Conservation (phyloP, 805 yeast genomes). For the Pichia occidentalis region DNA sequence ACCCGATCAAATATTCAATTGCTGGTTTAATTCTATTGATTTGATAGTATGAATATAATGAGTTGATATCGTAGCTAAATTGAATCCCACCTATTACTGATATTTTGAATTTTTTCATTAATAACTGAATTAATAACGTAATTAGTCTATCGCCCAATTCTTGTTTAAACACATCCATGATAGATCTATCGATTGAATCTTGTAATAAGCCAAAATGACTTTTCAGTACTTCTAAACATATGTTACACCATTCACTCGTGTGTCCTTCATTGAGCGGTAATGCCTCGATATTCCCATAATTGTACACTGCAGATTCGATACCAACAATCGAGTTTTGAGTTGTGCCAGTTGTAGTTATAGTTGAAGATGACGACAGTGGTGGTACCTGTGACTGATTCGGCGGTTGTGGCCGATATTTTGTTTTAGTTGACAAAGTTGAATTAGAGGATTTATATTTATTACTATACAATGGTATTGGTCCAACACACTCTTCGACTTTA, state of each 20-base stretch:
- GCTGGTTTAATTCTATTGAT: conserved; percentile 59
- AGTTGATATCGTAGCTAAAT: conserved; percentile 75
- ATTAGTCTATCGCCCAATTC: conserved; percentile 88
- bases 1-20: conserved; percentile 67
- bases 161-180: conserved; percentile 88
- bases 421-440: neutral
- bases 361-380: conserved; percentile 11
- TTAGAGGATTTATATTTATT: neutral
- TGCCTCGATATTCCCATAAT: conserved; percentile 11
- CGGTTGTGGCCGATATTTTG: neutral
- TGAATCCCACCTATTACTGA: conserved; percentile 79
- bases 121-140: conserved; percentile 63
- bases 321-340: neutral
- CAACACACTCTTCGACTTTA: conserved; percentile 13
- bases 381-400: conserved; percentile 5
- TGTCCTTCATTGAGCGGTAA: conserved; percentile 23
- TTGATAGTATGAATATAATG: conserved; percentile 66
- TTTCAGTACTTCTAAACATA: conserved; percentile 54
- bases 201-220: conserved; percentile 67
- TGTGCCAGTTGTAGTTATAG: neutral
- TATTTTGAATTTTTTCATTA: conserved; percentile 60
- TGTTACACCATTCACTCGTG: conserved; percentile 56
- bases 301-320: conserved; percentile 10
- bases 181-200: conserved; percentile 80
- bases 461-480: conserved; percentile 26